Percentiles rank a stretch among this genome's conserved stretches.
These are phyloP conservation scores for Fusarium luffae DNA, from an alignment of 2,329 filamentous ascomycete species.

Conservation along the genomic window DNA sequence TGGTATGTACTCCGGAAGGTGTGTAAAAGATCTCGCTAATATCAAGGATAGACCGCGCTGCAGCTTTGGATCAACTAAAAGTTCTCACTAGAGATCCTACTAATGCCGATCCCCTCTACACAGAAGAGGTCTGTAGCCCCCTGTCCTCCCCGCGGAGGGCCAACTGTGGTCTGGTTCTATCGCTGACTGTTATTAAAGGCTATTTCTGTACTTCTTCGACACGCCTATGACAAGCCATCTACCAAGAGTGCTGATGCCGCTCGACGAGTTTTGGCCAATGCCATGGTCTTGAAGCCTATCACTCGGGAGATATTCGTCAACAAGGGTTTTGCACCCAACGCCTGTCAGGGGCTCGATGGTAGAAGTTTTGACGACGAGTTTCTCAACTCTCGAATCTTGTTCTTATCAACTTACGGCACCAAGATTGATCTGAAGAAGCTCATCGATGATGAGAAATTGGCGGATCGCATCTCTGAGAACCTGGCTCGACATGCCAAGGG, in stretches of 20 bases:
- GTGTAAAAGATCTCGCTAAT: slow-evolving; percentile 13
- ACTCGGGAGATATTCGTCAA: slow-evolving; percentile 57
- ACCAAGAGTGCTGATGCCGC: slow-evolving; percentile 75
- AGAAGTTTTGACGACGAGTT: slow-evolving; percentile 88
- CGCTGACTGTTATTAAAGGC: slow-evolving; percentile 64
- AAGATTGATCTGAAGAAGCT: slow-evolving; percentile 61
- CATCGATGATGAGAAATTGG: slow-evolving; percentile 56
- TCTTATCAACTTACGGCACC: slow-evolving; percentile 61
- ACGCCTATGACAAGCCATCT: slow-evolving; percentile 77
- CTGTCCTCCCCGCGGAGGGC: neutral
- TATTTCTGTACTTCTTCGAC: slow-evolving; percentile 75
- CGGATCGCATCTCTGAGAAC: slow-evolving; percentile 73
- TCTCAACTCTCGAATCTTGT: slow-evolving; percentile 63
- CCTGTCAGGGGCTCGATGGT: slow-evolving; percentile 76
- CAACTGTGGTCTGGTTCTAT: neutral
- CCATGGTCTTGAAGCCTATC: slow-evolving; percentile 65
- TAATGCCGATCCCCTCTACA: slow-evolving; percentile 85
- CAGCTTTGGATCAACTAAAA: slow-evolving; percentile 76
- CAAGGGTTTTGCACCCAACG: slow-evolving; percentile 67
- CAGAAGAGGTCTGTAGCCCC: slow-evolving; percentile 68
- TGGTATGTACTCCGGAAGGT: slow-evolving; percentile 55
- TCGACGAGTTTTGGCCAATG: slow-evolving; percentile 85
- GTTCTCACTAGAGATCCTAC: slow-evolving; percentile 70
- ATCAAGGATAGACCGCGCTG: slow-evolving; percentile 66
- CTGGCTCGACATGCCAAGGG: slow-evolving; percentile 74